Percentiles rank a stretch among this genome's conserved stretches.
phyloP scores from a whole-genome alignment of 2,329 filamentous ascomycete genomes.

The Fusarium duplospermum region DNA sequence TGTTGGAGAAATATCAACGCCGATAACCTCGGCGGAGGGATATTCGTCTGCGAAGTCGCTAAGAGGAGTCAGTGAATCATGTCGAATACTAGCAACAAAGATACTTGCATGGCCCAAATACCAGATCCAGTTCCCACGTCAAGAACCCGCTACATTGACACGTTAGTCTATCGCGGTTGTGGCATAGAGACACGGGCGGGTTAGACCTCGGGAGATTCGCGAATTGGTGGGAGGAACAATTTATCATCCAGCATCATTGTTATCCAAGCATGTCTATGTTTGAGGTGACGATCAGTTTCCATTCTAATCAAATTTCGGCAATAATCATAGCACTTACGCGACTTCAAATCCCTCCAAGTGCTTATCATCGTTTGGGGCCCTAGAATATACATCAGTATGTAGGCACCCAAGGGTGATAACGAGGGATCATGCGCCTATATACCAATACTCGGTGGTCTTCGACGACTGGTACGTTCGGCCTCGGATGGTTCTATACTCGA shows the following conservation, averaged over 20 bases:
- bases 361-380: neutral
- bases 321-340: neutral
- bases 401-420: neutral
- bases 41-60: neutral
- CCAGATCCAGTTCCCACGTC: neutral
- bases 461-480: neutral
- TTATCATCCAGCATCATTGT: slow-evolving; percentile 15
- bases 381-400: neutral
- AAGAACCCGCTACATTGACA: neutral
- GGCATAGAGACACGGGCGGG: neutral
- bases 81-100: neutral
- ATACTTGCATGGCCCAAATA: neutral
- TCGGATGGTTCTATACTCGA: neutral
- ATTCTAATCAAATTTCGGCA: neutral
- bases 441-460: neutral
- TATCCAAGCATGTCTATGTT: slow-evolving; percentile 5
- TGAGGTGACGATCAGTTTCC: neutral
- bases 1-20: neutral
- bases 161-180: neutral
- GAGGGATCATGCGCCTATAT: neutral
- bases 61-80: neutral
- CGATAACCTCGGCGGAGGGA: neutral
- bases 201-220: neutral
- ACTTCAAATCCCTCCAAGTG: neutral
- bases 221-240: slow-evolving; percentile 3